Conservation (phyloP, 352 stramenopile species). For the Chrysophaeum taylorii region DNA sequence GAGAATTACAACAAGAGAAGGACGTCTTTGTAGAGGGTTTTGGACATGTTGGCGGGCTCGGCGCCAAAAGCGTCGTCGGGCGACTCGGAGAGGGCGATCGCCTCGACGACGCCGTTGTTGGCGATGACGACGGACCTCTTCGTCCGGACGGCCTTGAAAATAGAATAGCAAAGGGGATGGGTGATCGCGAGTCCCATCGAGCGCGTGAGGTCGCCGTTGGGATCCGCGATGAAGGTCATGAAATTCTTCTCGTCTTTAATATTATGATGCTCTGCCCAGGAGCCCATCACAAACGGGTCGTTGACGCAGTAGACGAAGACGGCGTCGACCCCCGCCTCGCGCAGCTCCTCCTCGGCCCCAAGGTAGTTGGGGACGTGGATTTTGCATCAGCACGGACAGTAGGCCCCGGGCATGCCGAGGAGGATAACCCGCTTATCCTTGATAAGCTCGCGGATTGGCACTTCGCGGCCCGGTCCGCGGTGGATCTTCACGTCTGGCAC, state of each 20-base stretch:
- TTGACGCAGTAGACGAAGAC: slow-evolving; percentile 40
- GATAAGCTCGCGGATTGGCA: too few species aligned
- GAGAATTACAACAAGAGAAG: too few species aligned
- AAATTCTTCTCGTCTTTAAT: slow-evolving; percentile 24
- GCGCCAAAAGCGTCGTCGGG: too few species aligned
- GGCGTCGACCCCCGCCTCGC: slow-evolving; percentile 29
- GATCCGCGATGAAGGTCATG: slow-evolving; percentile 34
- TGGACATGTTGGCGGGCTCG: too few species aligned
- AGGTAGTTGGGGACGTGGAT: slow-evolving; percentile 48
- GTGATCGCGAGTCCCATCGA: slow-evolving; percentile 46
- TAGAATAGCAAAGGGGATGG: slow-evolving; percentile 73
- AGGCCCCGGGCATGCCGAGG: slow-evolving; percentile 47
- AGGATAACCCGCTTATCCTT: slow-evolving; percentile 43
- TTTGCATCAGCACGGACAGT: slow-evolving; percentile 48
- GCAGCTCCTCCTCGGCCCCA: slow-evolving; percentile 23
- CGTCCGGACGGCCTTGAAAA: slow-evolving; percentile 82
- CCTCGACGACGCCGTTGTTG: too few species aligned
- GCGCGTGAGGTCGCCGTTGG: slow-evolving; percentile 23
- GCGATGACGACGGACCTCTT: not conserved
- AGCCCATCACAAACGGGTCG: slow-evolving; percentile 33
- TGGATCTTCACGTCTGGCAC: too few species aligned
- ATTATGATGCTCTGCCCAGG: slow-evolving; percentile 26
- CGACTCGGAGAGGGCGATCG: too few species aligned
- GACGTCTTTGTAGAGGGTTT: too few species aligned
- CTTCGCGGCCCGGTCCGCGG: too few species aligned